phyloP scores from a whole-genome alignment of 2,329 filamentous ascomycete genomes.

The Rasamsonia emersonii region DNA sequence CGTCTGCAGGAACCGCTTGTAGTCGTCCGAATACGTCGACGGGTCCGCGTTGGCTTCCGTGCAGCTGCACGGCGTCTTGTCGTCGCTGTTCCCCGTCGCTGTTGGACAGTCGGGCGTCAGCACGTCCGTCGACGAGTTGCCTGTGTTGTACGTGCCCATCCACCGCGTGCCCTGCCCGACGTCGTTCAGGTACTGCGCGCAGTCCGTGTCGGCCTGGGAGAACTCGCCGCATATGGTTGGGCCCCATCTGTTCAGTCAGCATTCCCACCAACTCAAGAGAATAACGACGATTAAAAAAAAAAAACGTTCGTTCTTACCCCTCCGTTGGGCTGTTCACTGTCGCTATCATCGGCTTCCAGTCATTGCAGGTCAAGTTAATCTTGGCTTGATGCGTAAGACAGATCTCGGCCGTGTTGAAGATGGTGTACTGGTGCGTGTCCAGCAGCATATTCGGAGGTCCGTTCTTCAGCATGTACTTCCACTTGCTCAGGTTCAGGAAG shows the following conservation, averaged over 20 bases:
- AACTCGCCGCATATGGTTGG: slow-evolving; percentile 94
- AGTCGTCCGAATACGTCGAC: slow-evolving; percentile 56
- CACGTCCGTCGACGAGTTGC: slow-evolving; percentile 45
- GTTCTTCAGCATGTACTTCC: slow-evolving; percentile 72
- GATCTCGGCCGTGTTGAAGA: slow-evolving; percentile 89
- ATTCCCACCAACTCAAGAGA: not conserved
- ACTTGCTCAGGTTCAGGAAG: slow-evolving; percentile 83
- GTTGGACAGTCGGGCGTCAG: slow-evolving; percentile 67
- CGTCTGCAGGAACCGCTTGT: slow-evolving; percentile 77
- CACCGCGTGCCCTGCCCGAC: slow-evolving; percentile 82
- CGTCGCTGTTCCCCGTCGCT: slow-evolving; percentile 42
- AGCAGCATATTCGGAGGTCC: slow-evolving; percentile 64
- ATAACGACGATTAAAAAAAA: not conserved
- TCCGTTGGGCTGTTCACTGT: slow-evolving; percentile 62
- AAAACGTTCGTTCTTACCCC: slow-evolving; percentile 51
- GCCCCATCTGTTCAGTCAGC: slow-evolving; percentile 52
- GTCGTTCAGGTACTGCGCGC: slow-evolving; percentile 77
- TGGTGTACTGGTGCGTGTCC: slow-evolving; percentile 98
- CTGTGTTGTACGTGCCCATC: slow-evolving; percentile 64
- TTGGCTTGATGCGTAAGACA: slow-evolving; percentile 73
- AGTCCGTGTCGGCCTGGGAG: slow-evolving; percentile 96
- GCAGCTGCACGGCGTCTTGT: slow-evolving; percentile 57
- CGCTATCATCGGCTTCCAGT: slow-evolving; percentile 73
- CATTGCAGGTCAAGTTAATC: slow-evolving; percentile 75
- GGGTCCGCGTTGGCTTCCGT: slow-evolving; percentile 65